phyloP scores from a whole-genome alignment of 1,284 basidiomycete species.

The Lentinula novae-zelandiae region DNA sequence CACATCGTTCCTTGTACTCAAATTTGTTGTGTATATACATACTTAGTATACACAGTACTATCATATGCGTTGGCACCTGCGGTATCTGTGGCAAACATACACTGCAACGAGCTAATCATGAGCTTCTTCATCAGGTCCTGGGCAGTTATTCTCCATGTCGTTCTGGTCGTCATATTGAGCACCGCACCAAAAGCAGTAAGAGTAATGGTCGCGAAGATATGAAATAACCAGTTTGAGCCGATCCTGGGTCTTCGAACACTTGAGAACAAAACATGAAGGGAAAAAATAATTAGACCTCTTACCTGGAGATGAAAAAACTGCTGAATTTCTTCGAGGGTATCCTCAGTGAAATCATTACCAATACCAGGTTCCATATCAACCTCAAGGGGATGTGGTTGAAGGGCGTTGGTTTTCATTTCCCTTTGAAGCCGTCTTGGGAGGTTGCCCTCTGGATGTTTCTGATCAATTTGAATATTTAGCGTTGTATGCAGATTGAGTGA shows the following conservation, averaged over 20 bases:
- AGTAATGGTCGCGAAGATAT: conserved; percentile 68
- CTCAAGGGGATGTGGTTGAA: conserved; percentile 44
- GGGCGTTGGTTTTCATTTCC: conserved; percentile 68
- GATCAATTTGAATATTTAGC: conserved; percentile 21
- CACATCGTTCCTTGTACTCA: conserved; percentile 9
- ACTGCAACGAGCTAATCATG: conserved; percentile 53
- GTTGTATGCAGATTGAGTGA: conserved; percentile 42
- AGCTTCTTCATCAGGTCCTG: conserved; percentile 72
- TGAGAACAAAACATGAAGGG: conserved; percentile 12
- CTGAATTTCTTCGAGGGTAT: conserved; percentile 59
- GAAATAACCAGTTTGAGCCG: conserved; percentile 64
- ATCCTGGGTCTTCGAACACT: conserved; percentile 53
- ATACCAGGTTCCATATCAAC: conserved; percentile 24
- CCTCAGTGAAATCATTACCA: conserved; percentile 40
- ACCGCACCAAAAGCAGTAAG: conserved; percentile 89
- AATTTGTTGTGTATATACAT: neutral
- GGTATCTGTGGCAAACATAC: neutral
- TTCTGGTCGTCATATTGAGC: conserved; percentile 60
- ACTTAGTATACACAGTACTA: neutral
- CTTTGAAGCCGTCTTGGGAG: conserved; percentile 48
- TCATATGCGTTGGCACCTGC: neutral
- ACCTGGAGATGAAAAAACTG: conserved; percentile 70
- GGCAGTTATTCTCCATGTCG: conserved; percentile 67
- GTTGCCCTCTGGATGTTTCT: conserved; percentile 22
- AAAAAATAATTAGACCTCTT: conserved; percentile 24